Evolutionary conservation across 2,329 filamentous ascomycete genomes (phyloP), one percentile per base, ranked within the genome.

Genomic region (Fusarium abutilonis): DNA sequence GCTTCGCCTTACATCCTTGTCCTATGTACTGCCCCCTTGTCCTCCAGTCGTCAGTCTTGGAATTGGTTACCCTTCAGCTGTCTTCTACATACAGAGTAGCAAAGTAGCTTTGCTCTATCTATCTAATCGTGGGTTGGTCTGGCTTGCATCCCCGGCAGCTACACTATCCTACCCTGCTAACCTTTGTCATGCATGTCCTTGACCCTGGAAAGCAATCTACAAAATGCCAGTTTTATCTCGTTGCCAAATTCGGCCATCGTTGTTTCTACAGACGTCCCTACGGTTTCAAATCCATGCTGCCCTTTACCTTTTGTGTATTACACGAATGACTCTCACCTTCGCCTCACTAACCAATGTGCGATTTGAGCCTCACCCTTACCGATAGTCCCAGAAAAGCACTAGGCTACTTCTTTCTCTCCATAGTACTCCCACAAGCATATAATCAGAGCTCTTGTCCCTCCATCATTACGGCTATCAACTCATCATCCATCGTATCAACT

Each of bases 281-380:
- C 56, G 54, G 60, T 67, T 67, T 67, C 66, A 66, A 57, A 56
- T 60, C 57, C 57, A 57, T 55, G 52, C 26, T 59, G 55, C 48
- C 57, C 38, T 63, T 57, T 53, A 54, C 45, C 38, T 43, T 52
- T 56, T 67, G 31, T 60, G 62, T 55, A 53, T 55, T 52, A 64
- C 58, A 63, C 53, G 51, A 49, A 38, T 61, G 56, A 60, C 68
- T 68, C 52, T 49, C 57, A 35, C 60, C 63, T 47, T 56, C 68
- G 68, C 68, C 68, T 70, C 68, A 70, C 68, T 68, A 48, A 63
- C 23, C 54, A 70, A 70, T 66, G 67, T 70, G 68, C 68, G 48
- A 54, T 68, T 70, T 65, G 66, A 70, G 68, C 68, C 68, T 70
- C 68, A 63, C 56, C 51, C 60, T 67, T 51, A 38, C 41, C 42